Percentiles rank a stretch among this genome's conserved stretches.
phyloP scores from a whole-genome alignment of 2,329 filamentous ascomycete species.

The Ceratocystis lukuohia region DNA sequence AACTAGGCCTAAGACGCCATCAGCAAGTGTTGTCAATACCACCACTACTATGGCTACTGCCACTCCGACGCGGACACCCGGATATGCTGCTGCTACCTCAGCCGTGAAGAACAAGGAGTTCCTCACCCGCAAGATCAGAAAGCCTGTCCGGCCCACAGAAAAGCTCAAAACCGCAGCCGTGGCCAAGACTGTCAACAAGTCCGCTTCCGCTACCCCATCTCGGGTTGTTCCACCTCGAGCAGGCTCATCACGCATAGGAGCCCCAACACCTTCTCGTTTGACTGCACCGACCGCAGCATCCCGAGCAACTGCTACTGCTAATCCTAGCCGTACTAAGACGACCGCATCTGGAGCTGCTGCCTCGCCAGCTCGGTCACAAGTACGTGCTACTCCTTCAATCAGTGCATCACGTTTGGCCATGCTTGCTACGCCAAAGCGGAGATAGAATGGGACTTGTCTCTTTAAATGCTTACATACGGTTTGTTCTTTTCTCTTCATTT shows the following conservation, averaged over 20 bases:
- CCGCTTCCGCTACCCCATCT: neutral
- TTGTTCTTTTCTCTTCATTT: neutral
- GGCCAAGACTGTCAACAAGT: neutral
- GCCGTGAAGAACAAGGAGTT: conserved; percentile 17
- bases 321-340: conserved; percentile 7
- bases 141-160: conserved; percentile 18
- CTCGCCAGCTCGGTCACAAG: neutral
- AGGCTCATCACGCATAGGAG: neutral
- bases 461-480: neutral
- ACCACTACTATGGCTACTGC: neutral
- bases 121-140: conserved; percentile 16
- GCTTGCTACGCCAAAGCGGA: conserved; percentile 15
- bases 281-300: neutral
- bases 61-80: conserved; percentile 5
- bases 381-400: conserved; percentile 8
- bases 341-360: neutral
- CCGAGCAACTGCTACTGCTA: conserved; percentile 1
- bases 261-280: neutral
- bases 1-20: conserved; percentile 13
- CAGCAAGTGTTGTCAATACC: neutral
- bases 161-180: conserved; percentile 12
- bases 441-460: neutral
- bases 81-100: conserved; percentile 16
- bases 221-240: neutral
- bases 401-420: conserved; percentile 14